A percentile compares a stretch with the other conserved stretches of the same genome.
These are phyloP conservation scores for Berkeleyomyces basicola DNA, from an alignment of 2,329 filamentous ascomycete species.

Conservation along the genomic window DNA sequence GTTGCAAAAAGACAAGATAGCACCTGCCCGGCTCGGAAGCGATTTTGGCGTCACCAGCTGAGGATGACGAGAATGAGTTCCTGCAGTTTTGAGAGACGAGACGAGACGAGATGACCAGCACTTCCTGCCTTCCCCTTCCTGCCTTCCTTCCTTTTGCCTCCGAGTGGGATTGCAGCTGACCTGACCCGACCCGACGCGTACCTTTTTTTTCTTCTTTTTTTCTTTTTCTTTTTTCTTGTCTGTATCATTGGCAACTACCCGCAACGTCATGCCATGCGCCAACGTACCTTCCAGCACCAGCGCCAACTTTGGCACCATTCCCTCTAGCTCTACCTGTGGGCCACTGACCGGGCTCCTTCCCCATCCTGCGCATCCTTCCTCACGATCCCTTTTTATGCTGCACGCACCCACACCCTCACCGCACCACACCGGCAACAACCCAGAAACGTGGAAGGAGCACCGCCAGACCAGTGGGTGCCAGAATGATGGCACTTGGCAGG, in stretches of 20 bases:
- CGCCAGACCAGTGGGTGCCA: not conserved
- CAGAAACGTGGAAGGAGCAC: too few species aligned
- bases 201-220: not conserved
- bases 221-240: not conserved
- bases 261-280: not conserved
- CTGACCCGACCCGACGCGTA: not conserved
- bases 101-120: not conserved
- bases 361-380: not conserved
- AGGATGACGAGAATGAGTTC: not conserved
- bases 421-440: too few species aligned
- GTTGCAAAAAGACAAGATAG: too few species aligned
- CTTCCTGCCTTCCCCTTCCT: not conserved
- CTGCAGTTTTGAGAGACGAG: not conserved
- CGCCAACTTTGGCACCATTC: not conserved
- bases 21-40: too few species aligned
- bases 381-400: not conserved
- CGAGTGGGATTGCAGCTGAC: not conserved
- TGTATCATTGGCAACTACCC: conserved; percentile 1
- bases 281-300: not conserved
- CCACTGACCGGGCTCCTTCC: not conserved
- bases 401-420: not conserved
- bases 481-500: not conserved
- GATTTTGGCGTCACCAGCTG: too few species aligned
- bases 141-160: not conserved
- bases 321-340: not conserved